Conservation (phyloP, 345 rosid genomes). For the Hirschfeldia incana region DNA sequence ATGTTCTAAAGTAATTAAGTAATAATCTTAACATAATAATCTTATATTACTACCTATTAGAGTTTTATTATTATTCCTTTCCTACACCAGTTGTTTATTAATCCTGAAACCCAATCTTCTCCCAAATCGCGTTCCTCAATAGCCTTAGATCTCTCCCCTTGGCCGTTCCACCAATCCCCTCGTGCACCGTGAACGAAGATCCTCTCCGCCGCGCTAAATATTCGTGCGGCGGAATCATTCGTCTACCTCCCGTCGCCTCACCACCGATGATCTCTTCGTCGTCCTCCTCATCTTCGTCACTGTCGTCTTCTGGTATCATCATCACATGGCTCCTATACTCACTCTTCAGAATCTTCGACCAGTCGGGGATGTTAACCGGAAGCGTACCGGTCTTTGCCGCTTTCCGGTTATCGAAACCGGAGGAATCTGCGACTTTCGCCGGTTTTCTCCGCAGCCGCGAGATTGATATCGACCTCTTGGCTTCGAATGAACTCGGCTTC, state of each 20-base stretch:
- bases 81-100: not conserved
- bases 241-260: constrained; percentile 2
- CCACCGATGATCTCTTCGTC: constrained; percentile 19
- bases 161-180: constrained; percentile 56
- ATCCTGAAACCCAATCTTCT: constrained; percentile 63
- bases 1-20: not conserved
- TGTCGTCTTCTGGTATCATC: constrained; percentile 33
- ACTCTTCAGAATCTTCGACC: constrained; percentile 71
- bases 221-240: constrained; percentile 59
- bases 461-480: constrained; percentile 42
- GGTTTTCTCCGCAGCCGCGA: constrained; percentile 47
- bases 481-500: constrained; percentile 26
- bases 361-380: constrained; percentile 79
- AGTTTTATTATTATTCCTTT: constrained; percentile 11
- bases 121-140: constrained; percentile 65
- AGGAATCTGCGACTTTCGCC: constrained; percentile 34
- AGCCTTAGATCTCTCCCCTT: constrained; percentile 64
- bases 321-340: constrained; percentile 39
- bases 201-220: constrained; percentile 58
- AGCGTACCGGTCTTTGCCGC: constrained; percentile 47
- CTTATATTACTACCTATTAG: constrained; percentile 1
- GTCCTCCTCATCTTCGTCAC: constrained; percentile 29
- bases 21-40: not conserved
- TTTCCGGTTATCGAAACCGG: constrained; percentile 2
- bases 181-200: constrained; percentile 55